phyloP scores from a whole-genome alignment of 225 moss, liverwort and hornwort species.

The Polytrichum formosum region DNA sequence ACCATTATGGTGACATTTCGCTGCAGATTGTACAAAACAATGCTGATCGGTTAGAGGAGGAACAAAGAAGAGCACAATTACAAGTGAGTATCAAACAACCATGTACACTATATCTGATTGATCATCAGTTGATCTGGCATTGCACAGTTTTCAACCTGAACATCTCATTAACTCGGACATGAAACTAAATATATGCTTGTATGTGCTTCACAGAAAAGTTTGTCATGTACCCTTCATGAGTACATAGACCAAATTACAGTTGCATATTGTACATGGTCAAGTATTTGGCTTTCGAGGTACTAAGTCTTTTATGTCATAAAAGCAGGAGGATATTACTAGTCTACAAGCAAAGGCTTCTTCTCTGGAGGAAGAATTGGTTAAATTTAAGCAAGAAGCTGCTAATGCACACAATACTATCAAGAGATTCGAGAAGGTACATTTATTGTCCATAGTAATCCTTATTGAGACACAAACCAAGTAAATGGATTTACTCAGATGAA shows the following conservation, averaged over 20 bases:
- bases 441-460: background rate
- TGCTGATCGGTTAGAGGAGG: slow-evolving; percentile 47
- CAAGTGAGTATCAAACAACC: slow-evolving; percentile 28
- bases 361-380: slow-evolving; percentile 69
- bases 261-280: too few species aligned
- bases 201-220: too few species aligned
- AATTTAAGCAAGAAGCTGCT: slow-evolving; percentile 66
- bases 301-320: too few species aligned
- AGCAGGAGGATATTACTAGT: slow-evolving; percentile 69
- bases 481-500: too few species aligned
- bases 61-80: slow-evolving; percentile 9
- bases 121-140: background rate
- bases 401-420: slow-evolving; percentile 74
- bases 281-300: too few species aligned
- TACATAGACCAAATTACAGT: too few species aligned
- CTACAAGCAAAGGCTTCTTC: slow-evolving; percentile 51
- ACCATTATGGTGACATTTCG: slow-evolving; percentile 16
- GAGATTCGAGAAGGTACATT: slow-evolving; percentile 75
- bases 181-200: too few species aligned
- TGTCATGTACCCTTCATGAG: background rate
- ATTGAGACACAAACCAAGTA: too few species aligned
- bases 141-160: too few species aligned
- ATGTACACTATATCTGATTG: slow-evolving; percentile 9
- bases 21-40: slow-evolving; percentile 39
- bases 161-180: too few species aligned